Evolutionary conservation across 495 filamentous ascomycete genomes (phyloP).

Genomic region (Hyphodiscus hymeniophilus): DNA sequence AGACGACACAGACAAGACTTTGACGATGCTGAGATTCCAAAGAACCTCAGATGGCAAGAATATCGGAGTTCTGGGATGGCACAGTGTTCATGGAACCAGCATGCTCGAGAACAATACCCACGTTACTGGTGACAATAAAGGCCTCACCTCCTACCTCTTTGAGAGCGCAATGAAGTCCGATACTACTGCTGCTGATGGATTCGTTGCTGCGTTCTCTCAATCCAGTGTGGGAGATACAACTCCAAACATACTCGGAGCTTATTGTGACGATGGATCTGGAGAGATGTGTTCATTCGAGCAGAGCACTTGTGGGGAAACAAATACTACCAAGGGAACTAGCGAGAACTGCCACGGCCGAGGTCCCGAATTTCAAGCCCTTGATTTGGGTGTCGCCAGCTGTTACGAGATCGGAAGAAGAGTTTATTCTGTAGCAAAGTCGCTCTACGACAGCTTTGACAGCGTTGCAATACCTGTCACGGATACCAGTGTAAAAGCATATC

Average conservation of each 20-base stretch:
- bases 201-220: slow-evolving; percentile 90
- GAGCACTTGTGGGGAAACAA: slow-evolving; percentile 61
- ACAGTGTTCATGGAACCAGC: slow-evolving; percentile 61
- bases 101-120: slow-evolving; percentile 90
- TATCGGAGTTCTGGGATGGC: slow-evolving; percentile 80
- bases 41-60: slow-evolving; percentile 51
- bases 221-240: slow-evolving; percentile 89
- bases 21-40: slow-evolving; percentile 79
- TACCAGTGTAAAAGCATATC: slow-evolving; percentile 27
- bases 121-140: slow-evolving; percentile 94
- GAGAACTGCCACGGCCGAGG: slow-evolving; percentile 68
- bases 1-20: slow-evolving; percentile 67
- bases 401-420: slow-evolving; percentile 66
- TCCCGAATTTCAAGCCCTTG: slow-evolving; percentile 62
- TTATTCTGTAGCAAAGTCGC: slow-evolving; percentile 51
- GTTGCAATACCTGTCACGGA: slow-evolving; percentile 30
- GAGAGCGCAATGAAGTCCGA: slow-evolving; percentile 57
- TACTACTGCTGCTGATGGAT: slow-evolving; percentile 41
- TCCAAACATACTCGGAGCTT: slow-evolving; percentile 81
- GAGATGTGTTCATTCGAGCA: slow-evolving; percentile 56
- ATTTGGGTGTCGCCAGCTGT: slow-evolving; percentile 64
- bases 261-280: slow-evolving; percentile 68
- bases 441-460: slow-evolving; percentile 44
- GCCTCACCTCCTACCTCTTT: slow-evolving; percentile 75
- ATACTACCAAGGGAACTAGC: slow-evolving; percentile 29